These are phyloP conservation scores for Populus tremula DNA, from an alignment of 345 rosid genomes.

Conservation along the genomic window DNA sequence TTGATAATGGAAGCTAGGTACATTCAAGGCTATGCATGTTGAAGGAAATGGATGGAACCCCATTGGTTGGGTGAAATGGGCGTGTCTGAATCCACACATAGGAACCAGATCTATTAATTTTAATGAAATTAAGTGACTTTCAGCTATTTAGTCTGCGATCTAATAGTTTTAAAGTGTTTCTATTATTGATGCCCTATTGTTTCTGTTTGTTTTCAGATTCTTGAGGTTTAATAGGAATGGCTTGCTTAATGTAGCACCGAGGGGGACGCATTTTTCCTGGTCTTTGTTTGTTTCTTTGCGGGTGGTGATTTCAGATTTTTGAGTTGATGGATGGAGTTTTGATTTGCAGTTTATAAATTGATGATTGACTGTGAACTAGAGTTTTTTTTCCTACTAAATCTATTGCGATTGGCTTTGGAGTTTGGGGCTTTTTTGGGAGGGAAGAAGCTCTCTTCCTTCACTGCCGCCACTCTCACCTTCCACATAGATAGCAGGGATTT, in stretches of 20 bases:
- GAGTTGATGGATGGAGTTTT: constrained; percentile 1
- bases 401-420: constrained; percentile 36
- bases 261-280: constrained; percentile 2
- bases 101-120: not conserved
- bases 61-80: not conserved
- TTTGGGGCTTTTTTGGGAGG: constrained; percentile 40
- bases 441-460: constrained; percentile 46
- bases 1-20: not conserved
- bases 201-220: constrained; percentile 20
- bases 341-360: constrained; percentile 36
- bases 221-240: constrained; percentile 24
- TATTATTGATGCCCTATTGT: not conserved
- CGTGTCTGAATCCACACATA: too few relatives aligned
- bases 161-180: not conserved
- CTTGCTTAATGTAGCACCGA: constrained; percentile 20
- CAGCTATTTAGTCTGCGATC: not conserved
- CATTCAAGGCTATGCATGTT: not conserved
- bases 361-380: constrained; percentile 40
- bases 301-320: constrained; percentile 1
- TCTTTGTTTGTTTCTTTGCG: not conserved
- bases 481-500: constrained; percentile 26
- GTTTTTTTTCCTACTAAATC: constrained; percentile 9
- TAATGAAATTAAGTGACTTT: not conserved
- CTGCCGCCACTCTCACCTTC: constrained; percentile 39
- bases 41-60: not conserved